Evolutionary conservation across 2,329 filamentous ascomycete species (phyloP).

Genomic region (Cadophora malorum): DNA sequence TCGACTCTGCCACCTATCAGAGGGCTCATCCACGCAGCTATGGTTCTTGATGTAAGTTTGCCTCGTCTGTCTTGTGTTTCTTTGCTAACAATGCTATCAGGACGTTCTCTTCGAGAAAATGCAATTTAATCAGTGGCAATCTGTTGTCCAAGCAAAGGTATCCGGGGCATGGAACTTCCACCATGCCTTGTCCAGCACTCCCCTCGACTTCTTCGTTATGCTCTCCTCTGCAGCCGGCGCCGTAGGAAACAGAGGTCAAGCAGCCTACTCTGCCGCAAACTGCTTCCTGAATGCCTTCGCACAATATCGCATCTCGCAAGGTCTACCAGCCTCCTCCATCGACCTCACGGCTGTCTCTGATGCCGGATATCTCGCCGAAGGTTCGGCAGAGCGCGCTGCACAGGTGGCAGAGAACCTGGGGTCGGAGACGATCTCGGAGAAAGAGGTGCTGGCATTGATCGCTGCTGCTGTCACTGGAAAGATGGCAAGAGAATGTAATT

Average conservation of each 20-base stretch:
- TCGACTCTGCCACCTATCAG: slow-evolving; percentile 33
- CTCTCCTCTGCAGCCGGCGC: slow-evolving; percentile 35
- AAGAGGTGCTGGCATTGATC: slow-evolving; percentile 38
- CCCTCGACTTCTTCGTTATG: slow-evolving; percentile 46
- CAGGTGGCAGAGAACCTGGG: slow-evolving; percentile 31
- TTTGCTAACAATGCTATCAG: slow-evolving; percentile 10
- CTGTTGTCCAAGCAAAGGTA: slow-evolving; percentile 47
- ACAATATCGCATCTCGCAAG: slow-evolving; percentile 32
- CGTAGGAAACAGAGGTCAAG: slow-evolving; percentile 42
- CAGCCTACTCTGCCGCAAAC: slow-evolving; percentile 46
- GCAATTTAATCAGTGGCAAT: slow-evolving; percentile 46
- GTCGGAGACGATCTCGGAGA: slow-evolving; percentile 32
- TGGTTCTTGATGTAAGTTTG: slow-evolving; percentile 39
- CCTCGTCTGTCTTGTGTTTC: neutral
- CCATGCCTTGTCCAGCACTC: slow-evolving; percentile 24
- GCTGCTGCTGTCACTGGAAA: slow-evolving; percentile 41
- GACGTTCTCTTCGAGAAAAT: slow-evolving; percentile 41
- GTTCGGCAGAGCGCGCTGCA: slow-evolving; percentile 18
- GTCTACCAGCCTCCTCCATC: slow-evolving; percentile 36
- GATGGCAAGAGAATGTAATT: slow-evolving; percentile 25
- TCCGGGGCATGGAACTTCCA: slow-evolving; percentile 40
- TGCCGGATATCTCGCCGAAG: slow-evolving; percentile 40
- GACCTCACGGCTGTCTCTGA: slow-evolving; percentile 37
- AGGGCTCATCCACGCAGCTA: slow-evolving; percentile 40
- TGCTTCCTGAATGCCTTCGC: slow-evolving; percentile 42